Conservation (phyloP, 176 grass and related monocot genomes). For the Calamus simplicifolius region DNA sequence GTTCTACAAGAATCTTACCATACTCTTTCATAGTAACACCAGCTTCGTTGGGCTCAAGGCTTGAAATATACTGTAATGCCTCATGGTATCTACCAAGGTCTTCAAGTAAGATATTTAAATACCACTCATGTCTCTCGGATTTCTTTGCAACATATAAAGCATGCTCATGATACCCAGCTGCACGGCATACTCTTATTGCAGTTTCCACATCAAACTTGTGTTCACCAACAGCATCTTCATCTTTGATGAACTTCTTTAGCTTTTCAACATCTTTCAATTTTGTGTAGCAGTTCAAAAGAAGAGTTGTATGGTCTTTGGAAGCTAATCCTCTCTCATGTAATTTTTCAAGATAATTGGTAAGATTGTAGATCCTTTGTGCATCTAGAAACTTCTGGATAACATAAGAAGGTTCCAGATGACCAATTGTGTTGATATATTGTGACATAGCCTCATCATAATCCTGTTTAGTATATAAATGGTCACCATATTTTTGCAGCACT, state of each 20-base stretch:
- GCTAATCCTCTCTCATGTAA: constrained; percentile 84
- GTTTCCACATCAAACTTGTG: constrained; percentile 99
- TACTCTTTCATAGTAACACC: constrained; percentile 91
- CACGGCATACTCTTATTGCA: constrained; percentile 90
- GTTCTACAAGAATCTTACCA: constrained; percentile 93
- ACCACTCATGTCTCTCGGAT: constrained; percentile 88
- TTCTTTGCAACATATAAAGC: constrained; percentile 98
- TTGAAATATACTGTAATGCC: constrained; percentile 80
- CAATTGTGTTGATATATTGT: constrained; percentile 94
- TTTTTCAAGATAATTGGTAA: constrained; percentile 95
- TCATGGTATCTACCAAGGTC: constrained; percentile 93
- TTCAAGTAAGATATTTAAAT: constrained; percentile 97
- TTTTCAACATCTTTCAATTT: constrained; percentile 95
- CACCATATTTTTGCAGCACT: constrained; percentile 87
- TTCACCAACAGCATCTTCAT: constrained; percentile 74
- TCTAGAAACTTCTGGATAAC: constrained; percentile 99
- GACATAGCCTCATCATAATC: constrained; percentile 94
- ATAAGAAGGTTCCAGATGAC: constrained; percentile 91
- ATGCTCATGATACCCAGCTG: constrained; percentile 95
- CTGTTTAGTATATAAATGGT: constrained; percentile 87
- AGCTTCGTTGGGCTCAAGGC: constrained; percentile 88
- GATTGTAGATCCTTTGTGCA: constrained; percentile 87
- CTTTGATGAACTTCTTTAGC: constrained; percentile 74
- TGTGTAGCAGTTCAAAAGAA: constrained; percentile 80
- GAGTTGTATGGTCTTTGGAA: constrained; percentile 82